Evolutionary conservation across 345 rosid genomes (phyloP), one percentile per base, ranked within the genome.

Genomic region (Noccaea caerulescens): DNA sequence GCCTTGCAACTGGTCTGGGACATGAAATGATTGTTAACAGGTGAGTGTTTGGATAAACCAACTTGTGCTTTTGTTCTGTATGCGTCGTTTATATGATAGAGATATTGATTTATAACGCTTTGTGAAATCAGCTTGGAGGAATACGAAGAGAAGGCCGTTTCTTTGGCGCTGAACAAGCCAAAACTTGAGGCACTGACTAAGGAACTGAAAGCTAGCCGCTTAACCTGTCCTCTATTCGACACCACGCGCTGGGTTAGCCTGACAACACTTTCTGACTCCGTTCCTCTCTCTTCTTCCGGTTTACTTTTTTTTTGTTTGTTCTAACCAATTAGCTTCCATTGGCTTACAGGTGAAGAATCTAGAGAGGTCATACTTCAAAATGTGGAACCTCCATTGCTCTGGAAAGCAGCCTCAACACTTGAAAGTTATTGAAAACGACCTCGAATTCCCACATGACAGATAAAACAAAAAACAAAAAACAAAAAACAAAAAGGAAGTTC

Each of bases 11-110:
- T 69, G 99, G 99, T 14, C 83, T 95, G 16, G 99, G 98, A 46
- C 98, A 90, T 5, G 99, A 90, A 80, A 95, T 95, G 99, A 89
- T 95, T 73, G 98, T 92, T 45, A 87, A 72, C 72, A 87, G 91
- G 99, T 94, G 61, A 27, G 76, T 46, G 4, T 46, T 33, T 13
- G 61, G 14, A 20, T 7, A 50, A 51, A 58, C 69, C 69, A 23
- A 27, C 2, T 51, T 25, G 11, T 4, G 0, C 46, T 66, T 66
- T 1, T 58, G 27, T n/a, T 32, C 25, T 2, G 16, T 27, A 5
- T 36, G 20, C 5, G 23, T 12, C 4, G 36, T 49, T 55, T 45
- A 27, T 56, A 16, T 8, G 37, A 69, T 12, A n/a, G 33, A 14
- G 44, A 59, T 41, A 16, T 44, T 16, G 30, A 27, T 27, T 57